phyloP scores from a whole-genome alignment of 345 rosid species.

The Citrus australasica region DNA sequence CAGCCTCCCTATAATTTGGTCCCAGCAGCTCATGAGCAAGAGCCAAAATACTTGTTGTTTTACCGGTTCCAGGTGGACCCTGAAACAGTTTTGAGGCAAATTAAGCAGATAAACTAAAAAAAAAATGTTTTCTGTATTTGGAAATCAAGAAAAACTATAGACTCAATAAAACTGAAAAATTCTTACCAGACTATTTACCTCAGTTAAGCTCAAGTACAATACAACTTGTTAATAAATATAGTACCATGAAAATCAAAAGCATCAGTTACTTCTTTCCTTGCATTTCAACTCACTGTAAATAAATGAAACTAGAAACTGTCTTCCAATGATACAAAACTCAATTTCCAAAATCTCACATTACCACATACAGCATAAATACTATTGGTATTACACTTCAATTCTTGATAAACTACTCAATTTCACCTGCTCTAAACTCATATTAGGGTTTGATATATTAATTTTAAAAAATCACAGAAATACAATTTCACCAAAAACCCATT shows the following conservation, averaged over 20 bases:
- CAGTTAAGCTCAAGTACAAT: background rate
- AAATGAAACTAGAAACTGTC: background rate
- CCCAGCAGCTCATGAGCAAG: conserved; percentile 96
- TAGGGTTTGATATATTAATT: background rate
- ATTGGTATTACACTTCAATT: background rate
- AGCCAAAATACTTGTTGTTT: conserved; percentile 92
- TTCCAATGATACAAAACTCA: background rate
- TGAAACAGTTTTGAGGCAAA: conserved; percentile 15
- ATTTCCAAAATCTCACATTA: background rate
- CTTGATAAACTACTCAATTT: background rate
- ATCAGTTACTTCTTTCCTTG: background rate
- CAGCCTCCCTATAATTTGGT: conserved; percentile 76
- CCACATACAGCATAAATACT: background rate
- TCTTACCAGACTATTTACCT: background rate
- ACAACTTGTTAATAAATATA: background rate
- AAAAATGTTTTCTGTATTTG: background rate
- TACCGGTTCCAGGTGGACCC: conserved; percentile 99
- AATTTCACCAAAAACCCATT: background rate
- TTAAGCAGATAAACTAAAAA: background rate
- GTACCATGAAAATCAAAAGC: background rate
- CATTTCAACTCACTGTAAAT: background rate
- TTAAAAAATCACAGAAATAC: background rate
- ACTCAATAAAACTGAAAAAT: background rate
- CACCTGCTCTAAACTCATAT: background rate
- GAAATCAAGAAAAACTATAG: background rate